Evolutionary conservation across 352 stramenopile species (phyloP).

Genomic region (Phytophthora pini): DNA sequence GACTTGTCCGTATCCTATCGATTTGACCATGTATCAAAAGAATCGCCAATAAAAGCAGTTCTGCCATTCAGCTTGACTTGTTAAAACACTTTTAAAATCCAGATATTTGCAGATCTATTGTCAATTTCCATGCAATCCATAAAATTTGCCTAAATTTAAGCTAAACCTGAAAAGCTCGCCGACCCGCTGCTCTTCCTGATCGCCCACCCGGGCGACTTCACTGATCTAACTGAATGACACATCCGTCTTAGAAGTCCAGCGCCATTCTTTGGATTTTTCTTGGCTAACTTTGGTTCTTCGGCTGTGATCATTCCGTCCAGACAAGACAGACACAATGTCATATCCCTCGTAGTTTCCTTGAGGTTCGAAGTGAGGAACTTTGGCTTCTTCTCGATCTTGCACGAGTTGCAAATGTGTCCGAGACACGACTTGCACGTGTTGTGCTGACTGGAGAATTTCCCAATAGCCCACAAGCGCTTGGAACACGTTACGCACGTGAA

Average conservation of each 20-base stretch:
- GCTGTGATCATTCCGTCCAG: conserved; percentile 10
- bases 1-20: conserved; percentile 2
- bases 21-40: not conserved
- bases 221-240: conserved; percentile 13
- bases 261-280: conserved; percentile 3
- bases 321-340: conserved; percentile 17
- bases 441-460: conserved; percentile 14
- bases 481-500: conserved; percentile 22
- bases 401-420: conserved; percentile 14
- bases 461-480: conserved; percentile 13
- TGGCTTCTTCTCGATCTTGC: conserved; percentile 20
- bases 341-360: conserved; percentile 11
- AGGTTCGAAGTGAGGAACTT: conserved; percentile 19
- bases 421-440: conserved; percentile 14
- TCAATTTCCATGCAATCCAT: not conserved
- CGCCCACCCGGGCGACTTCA: conserved; percentile 14
- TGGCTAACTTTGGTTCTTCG: conserved; percentile 6
- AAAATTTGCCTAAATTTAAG: not conserved
- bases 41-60: not conserved
- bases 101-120: not conserved
- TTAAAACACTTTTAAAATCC: not conserved
- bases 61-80: not conserved
- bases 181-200: conserved; percentile 9
- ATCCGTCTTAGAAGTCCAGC: conserved; percentile 12
- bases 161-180: conserved; percentile 9